A percentile compares a stretch with the other conserved stretches of the same genome.
These are phyloP conservation scores for Yarrowia deformans DNA, from an alignment of 805 yeast genomes.

Conservation along the genomic window DNA sequence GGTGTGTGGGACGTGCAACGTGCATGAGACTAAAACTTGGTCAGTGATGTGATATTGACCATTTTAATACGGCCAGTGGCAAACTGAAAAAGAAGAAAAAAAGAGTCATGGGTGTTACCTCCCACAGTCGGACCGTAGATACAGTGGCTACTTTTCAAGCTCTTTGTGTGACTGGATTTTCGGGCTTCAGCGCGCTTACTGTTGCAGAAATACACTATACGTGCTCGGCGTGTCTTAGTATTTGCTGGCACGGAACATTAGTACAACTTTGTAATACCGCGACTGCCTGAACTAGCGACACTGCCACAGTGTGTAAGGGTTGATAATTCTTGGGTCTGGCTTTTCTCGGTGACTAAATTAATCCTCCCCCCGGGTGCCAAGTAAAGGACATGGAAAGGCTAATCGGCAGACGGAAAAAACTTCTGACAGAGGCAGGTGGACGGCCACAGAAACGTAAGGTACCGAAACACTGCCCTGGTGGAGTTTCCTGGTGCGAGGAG, in stretches of 20 bases:
- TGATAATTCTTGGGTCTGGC: background rate
- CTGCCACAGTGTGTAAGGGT: background rate
- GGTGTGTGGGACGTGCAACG: background rate
- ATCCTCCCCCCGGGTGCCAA: slow-evolving; percentile 16
- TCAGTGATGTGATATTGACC: background rate
- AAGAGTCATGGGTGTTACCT: no score
- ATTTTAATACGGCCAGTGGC: background rate
- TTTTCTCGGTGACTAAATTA: slow-evolving; percentile 13
- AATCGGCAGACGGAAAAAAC: background rate
- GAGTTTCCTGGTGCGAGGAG: background rate
- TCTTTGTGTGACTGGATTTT: background rate
- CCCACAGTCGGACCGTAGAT: no score
- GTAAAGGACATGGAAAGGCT: slow-evolving; percentile 10
- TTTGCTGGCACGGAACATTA: background rate
- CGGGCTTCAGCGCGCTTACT: background rate
- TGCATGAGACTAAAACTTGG: slow-evolving; percentile 14
- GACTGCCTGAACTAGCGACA: background rate
- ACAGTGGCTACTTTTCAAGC: no score
- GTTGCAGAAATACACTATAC: background rate
- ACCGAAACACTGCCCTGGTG: background rate
- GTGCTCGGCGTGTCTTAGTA: background rate
- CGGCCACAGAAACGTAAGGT: slow-evolving; percentile 3
- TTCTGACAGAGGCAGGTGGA: slow-evolving; percentile 9
- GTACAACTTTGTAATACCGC: background rate
- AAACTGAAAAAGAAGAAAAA: no score